These are phyloP conservation scores for Astrocystis sublimbata DNA, from an alignment of 495 filamentous ascomycete genomes.

Conservation along the genomic window DNA sequence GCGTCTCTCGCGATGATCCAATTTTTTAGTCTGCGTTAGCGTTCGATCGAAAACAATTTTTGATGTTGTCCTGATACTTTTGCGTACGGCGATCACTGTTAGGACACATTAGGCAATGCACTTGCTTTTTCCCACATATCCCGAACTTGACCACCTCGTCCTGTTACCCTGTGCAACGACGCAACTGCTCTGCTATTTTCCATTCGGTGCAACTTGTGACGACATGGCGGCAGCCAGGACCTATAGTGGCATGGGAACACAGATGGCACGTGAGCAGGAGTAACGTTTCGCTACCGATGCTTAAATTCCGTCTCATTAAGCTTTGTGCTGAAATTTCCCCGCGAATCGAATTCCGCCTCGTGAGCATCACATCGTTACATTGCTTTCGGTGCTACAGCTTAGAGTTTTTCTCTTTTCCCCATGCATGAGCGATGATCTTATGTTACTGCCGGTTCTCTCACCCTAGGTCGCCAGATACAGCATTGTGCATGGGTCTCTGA, in stretches of 20 bases:
- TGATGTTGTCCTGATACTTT: too few relatives aligned
- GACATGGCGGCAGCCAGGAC: not conserved
- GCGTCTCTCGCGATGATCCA: not conserved
- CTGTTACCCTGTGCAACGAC: not conserved
- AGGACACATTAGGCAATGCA: slow-evolving; percentile 1
- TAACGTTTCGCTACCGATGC: not conserved
- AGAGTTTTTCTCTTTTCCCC: not conserved
- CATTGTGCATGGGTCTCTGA: slow-evolving; percentile 9
- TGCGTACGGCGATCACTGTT: not conserved
- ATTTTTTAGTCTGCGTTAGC: not conserved
- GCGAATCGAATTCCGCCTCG: slow-evolving; percentile 3
- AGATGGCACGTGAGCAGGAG: not conserved
- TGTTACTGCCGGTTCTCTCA: not conserved
- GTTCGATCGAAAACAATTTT: not conserved
- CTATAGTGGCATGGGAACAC: not conserved
- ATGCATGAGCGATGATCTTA: not conserved
- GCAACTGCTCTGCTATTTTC: not conserved
- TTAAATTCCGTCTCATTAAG: not conserved
- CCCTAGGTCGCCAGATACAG: slow-evolving; percentile 13
- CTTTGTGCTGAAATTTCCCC: not conserved
- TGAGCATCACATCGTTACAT: slow-evolving; percentile 3
- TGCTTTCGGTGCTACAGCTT: slow-evolving; percentile 4
- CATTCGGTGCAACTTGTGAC: not conserved
- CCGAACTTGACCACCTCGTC: not conserved
- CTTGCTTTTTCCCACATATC: not conserved